Conservation (phyloP, 345 rosid genomes). For the Microcos paniculata region DNA sequence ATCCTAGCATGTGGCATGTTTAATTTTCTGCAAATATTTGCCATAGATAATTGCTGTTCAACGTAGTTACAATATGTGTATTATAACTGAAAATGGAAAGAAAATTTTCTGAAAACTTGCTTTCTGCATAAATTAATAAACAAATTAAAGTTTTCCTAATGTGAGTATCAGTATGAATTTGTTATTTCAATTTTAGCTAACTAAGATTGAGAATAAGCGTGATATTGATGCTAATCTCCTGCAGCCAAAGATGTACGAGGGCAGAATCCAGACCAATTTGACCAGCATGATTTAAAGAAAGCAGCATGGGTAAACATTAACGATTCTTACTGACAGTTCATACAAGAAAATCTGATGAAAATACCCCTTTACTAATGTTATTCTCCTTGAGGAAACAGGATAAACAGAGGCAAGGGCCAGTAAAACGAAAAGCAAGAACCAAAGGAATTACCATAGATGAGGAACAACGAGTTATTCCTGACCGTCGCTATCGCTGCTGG, state of each 20-base stretch:
- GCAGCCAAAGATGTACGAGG: slow-evolving; percentile 48
- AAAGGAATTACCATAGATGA: slow-evolving; percentile 50
- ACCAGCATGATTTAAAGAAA: slow-evolving; percentile 33
- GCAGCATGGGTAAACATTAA: slow-evolving; percentile 39
- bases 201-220: background rate
- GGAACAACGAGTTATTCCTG: slow-evolving; percentile 70
- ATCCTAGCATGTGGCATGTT: background rate
- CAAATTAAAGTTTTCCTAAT: background rate
- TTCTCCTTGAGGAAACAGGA: slow-evolving; percentile 44
- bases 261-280: slow-evolving; percentile 34
- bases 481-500: slow-evolving; percentile 70
- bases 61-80: background rate
- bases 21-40: background rate
- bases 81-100: background rate
- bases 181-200: background rate
- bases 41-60: background rate
- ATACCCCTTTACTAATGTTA: slow-evolving; percentile 9
- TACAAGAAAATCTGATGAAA: background rate
- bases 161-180: background rate
- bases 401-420: slow-evolving; percentile 34
- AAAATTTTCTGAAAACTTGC: background rate
- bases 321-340: background rate
- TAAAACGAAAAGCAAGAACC: slow-evolving; percentile 50
- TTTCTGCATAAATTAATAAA: background rate
- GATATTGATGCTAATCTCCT: slow-evolving; percentile 7